Evolutionary conservation across 2,329 filamentous ascomycete species (phyloP).

Genomic region (Colletotrichum caudatum): DNA sequence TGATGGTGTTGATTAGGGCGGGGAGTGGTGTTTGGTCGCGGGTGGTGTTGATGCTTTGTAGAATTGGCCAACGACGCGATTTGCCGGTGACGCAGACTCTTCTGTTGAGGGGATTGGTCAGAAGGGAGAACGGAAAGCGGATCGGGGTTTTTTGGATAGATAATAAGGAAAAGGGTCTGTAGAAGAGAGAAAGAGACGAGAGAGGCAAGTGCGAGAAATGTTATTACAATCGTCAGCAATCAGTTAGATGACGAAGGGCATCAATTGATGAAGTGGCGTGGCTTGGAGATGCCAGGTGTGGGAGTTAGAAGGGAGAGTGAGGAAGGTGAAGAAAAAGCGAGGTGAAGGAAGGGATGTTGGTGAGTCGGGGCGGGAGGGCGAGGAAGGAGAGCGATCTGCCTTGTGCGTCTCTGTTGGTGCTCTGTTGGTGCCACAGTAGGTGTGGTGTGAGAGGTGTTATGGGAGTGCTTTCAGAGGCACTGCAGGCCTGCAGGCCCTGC

Average conservation of each 20-base stretch:
- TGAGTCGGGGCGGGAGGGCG: constrained; percentile 8
- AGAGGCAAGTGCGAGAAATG: constrained; percentile 44
- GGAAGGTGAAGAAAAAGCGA: constrained; percentile 37
- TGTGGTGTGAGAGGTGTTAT: not conserved
- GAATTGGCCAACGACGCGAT: constrained; percentile 34
- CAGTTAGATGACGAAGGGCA: constrained; percentile 18
- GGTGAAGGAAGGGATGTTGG: constrained; percentile 35
- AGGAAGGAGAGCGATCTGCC: constrained; percentile 4
- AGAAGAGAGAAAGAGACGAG: constrained; percentile 34
- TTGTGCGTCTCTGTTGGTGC: not conserved
- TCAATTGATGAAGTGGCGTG: constrained; percentile 27
- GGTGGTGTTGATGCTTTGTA: constrained; percentile 10
- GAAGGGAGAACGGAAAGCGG: constrained; percentile 28
- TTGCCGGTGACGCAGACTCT: constrained; percentile 39
- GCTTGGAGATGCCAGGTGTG: constrained; percentile 29
- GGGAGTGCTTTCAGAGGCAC: constrained; percentile 6
- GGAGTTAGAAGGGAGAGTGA: constrained; percentile 29
- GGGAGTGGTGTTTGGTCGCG: not conserved
- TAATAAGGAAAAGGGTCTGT: constrained; percentile 25
- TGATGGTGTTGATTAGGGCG: constrained; percentile 36
- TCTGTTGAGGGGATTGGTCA: constrained; percentile 37
- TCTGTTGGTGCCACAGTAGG: not conserved
- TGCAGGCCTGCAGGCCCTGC: constrained; percentile 7
- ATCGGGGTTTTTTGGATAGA: constrained; percentile 16
- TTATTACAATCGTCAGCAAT: constrained; percentile 32